phyloP scores from a whole-genome alignment of 2,329 filamentous ascomycete species.

The Geosmithia putterillii region DNA sequence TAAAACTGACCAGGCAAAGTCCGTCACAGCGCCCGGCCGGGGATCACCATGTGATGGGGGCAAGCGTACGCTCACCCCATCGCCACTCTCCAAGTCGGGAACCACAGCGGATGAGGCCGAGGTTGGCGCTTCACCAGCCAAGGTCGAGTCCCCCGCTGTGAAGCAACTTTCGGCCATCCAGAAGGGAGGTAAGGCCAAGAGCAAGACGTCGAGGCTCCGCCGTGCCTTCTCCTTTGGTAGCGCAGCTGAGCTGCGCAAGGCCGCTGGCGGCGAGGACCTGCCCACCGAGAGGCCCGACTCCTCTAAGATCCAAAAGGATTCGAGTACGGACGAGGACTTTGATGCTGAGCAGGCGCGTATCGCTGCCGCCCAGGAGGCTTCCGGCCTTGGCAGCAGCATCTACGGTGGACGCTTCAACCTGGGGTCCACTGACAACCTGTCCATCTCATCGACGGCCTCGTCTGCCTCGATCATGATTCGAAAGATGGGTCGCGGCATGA shows the following conservation, averaged over 20 bases:
- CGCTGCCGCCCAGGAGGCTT: constrained; percentile 82
- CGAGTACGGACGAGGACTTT: constrained; percentile 49
- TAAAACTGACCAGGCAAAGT: constrained; percentile 40
- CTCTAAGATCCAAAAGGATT: constrained; percentile 55
- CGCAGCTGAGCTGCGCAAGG: constrained; percentile 76
- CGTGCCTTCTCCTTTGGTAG: constrained; percentile 96
- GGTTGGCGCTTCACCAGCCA: constrained; percentile 22
- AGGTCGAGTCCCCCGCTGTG: constrained; percentile 56
- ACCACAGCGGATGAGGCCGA: constrained; percentile 45
- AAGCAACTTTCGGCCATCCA: constrained; percentile 81
- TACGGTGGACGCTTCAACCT: constrained; percentile 82
- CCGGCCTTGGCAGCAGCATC: constrained; percentile 83
- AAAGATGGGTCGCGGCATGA: constrained; percentile 99
- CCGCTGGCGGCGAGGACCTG: constrained; percentile 32
- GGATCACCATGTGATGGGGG: constrained; percentile 52
- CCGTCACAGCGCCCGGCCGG: constrained; percentile 47
- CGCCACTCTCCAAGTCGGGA: constrained; percentile 61
- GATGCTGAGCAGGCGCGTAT: constrained; percentile 88
- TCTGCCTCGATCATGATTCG: constrained; percentile 89
- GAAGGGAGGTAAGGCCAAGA: constrained; percentile 64
- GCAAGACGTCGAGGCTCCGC: constrained; percentile 75
- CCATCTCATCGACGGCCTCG: constrained; percentile 79
- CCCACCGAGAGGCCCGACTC: constrained; percentile 14
- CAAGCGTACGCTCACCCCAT: constrained; percentile 55
- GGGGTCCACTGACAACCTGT: constrained; percentile 89